These are phyloP conservation scores for Globisporangium spiculum DNA, from an alignment of 352 stramenopile species.

Conservation along the genomic window DNA sequence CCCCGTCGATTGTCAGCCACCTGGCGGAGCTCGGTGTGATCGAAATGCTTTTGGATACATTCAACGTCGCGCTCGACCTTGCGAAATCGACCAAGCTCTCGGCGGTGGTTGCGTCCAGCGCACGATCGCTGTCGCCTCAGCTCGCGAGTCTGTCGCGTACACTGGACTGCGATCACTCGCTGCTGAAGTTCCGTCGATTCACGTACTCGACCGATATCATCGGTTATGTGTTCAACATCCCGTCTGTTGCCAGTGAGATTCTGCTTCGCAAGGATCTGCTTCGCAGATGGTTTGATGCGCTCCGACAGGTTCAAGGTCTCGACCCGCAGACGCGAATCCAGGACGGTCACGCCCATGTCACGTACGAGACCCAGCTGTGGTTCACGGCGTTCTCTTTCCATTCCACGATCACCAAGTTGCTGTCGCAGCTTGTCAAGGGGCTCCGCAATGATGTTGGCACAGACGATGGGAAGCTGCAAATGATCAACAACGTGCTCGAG, in stretches of 20 bases:
- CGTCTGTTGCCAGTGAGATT: slow-evolving; percentile 60
- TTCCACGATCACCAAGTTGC: slow-evolving; percentile 60
- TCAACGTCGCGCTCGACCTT: slow-evolving; percentile 72
- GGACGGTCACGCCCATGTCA: slow-evolving; percentile 87
- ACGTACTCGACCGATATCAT: slow-evolving; percentile 92
- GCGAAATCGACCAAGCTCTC: slow-evolving; percentile 44
- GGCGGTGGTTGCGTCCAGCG: slow-evolving; percentile 23
- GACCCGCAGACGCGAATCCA: slow-evolving; percentile 76
- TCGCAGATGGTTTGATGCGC: slow-evolving; percentile 65
- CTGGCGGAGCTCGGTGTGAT: slow-evolving; percentile 60
- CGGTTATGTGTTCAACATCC: slow-evolving; percentile 95
- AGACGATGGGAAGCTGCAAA: slow-evolving; percentile 38
- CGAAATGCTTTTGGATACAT: slow-evolving; percentile 75
- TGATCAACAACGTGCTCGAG: slow-evolving; percentile 72
- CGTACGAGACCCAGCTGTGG: slow-evolving; percentile 94
- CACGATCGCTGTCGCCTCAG: slow-evolving; percentile 19
- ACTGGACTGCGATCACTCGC: slow-evolving; percentile 88
- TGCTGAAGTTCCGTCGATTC: slow-evolving; percentile 93
- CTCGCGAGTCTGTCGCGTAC: slow-evolving; percentile 31
- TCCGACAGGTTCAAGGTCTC: slow-evolving; percentile 76
- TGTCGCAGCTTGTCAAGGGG: slow-evolving; percentile 59
- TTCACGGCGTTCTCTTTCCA: slow-evolving; percentile 92
- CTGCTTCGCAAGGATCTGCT: slow-evolving; percentile 54
- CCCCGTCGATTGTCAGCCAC: slow-evolving; percentile 82
- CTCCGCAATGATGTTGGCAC: slow-evolving; percentile 53